Conservation (phyloP, 2,329 filamentous ascomycete genomes). For the Pezicula rhizophila region DNA sequence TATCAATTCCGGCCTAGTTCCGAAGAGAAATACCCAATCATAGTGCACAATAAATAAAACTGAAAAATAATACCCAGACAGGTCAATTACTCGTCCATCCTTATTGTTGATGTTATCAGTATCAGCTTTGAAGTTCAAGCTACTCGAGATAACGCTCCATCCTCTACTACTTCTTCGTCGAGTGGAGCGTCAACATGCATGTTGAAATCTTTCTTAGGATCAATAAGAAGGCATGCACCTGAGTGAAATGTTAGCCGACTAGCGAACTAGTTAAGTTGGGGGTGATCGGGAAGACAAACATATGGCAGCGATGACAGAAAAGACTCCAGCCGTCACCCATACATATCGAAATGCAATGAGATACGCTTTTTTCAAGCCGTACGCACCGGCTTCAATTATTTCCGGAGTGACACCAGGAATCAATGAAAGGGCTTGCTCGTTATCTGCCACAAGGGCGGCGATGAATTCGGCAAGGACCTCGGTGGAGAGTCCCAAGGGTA, state of each 20-base stretch:
- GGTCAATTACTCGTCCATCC: too few species aligned
- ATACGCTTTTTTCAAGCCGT: conserved; percentile 25
- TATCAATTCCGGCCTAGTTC: too few species aligned
- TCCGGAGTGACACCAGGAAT: conserved; percentile 26
- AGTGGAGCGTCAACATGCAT: conserved; percentile 30
- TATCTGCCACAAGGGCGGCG: conserved; percentile 17
- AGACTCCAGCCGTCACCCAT: conserved; percentile 27
- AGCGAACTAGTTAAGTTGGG: neutral
- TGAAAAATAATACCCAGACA: too few species aligned
- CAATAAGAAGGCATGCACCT: conserved; percentile 21
- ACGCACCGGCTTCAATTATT: conserved; percentile 23
- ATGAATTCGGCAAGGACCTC: conserved; percentile 22
- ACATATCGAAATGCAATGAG: conserved; percentile 25
- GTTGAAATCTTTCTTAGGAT: conserved; percentile 30
- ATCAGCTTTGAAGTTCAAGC: too few species aligned
- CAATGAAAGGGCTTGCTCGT: conserved; percentile 19
- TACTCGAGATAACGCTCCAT: too few species aligned
- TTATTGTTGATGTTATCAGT: too few species aligned
- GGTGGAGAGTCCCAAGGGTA: conserved; percentile 23
- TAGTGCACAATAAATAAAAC: too few species aligned
- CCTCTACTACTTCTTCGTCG: too few species aligned
- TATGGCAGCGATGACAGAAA: conserved; percentile 22
- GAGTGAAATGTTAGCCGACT: neutral
- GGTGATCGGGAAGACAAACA: neutral
- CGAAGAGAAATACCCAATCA: too few species aligned